phyloP scores from a whole-genome alignment of 495 filamentous ascomycete species.

The Coniosporium apollinis region DNA sequence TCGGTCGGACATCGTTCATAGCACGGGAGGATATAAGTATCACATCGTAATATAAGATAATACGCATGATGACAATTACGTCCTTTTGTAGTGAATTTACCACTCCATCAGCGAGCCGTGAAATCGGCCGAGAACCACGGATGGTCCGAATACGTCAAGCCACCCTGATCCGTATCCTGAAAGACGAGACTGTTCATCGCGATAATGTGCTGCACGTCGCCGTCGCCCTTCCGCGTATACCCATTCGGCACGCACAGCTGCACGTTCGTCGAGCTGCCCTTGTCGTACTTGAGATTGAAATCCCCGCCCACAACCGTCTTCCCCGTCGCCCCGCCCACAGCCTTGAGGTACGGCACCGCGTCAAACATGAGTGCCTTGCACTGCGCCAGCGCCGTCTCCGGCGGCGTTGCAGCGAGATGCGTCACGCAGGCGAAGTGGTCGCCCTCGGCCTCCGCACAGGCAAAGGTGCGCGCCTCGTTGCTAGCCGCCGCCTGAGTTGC shows the following conservation, averaged over 20 bases:
- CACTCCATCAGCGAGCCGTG: too few relatives aligned
- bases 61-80: too few relatives aligned
- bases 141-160: slow-evolving; percentile 4
- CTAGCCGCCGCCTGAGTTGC: not conserved
- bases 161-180: slow-evolving; percentile 3
- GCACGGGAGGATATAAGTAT: too few relatives aligned
- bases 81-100: too few relatives aligned
- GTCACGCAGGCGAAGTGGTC: slow-evolving; percentile 7
- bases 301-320: slow-evolving; percentile 6
- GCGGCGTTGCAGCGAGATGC: slow-evolving; percentile 1
- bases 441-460: slow-evolving; percentile 2
- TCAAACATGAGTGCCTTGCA: slow-evolving; percentile 7
- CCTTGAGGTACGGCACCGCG: slow-evolving; percentile 5
- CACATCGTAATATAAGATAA: too few relatives aligned
- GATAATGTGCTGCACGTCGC: slow-evolving; percentile 6
- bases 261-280: slow-evolving; percentile 1
- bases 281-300: slow-evolving; percentile 6
- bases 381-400: slow-evolving; percentile 3
- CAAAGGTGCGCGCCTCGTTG: slow-evolving; percentile 5
- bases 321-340: not conserved
- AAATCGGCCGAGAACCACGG: too few relatives aligned
- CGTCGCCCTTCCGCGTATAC: slow-evolving; percentile 6
- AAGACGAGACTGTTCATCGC: slow-evolving; percentile 4
- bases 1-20: too few relatives aligned
- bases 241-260: slow-evolving; percentile 4